Evolutionary conservation across 2,329 filamentous ascomycete genomes (phyloP), one percentile per base, ranked within the genome.

Genomic region (Pyrenochaeta sp.): DNA sequence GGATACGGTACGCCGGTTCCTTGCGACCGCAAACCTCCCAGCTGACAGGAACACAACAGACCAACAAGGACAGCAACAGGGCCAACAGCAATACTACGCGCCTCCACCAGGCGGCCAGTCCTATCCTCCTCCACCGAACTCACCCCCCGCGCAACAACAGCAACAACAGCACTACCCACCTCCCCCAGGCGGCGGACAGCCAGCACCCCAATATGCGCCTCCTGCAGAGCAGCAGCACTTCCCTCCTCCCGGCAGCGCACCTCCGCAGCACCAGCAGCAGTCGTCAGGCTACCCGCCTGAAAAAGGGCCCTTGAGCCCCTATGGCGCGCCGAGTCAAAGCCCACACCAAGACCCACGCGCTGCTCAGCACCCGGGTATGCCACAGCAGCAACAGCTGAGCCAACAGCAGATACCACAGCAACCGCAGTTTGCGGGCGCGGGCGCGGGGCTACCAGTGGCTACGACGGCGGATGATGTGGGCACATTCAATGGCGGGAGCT

Each of bases 401-500:
- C 71, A 72, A 54, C 65, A 67, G 42, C 56, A 56, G 30, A 64
- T 70, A 53, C 73, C 72, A 55, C 74, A 71, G n/a, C 65, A 67
- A 36, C 64, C 69, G 47, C 76, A 77, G 43, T 69, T 70, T 59
- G 65, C 62, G 61, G 60, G 71, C 0, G 65, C 54, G 12, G 55
- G 56, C 40, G 54, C 57, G 25, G 61, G 59, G 13, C n/a, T 30
- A 22, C 47, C 79, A 32, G 81, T 85, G 0, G 78, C 79, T 36
- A 83, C 89, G 0, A 84, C 85, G 0, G 82, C 87, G 30, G 95
- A 98, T 76, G 93, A 97, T 67, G 87, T 96, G 1, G 95, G 95
- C n/a, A 95, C 91, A 0, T 99, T 98, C 82, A 98, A 98, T 74
- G 95, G 95, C 15, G 95, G 95, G 12, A 94, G 91, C 72, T 99